Evolutionary conservation across 2,329 filamentous ascomycete genomes (phyloP), one percentile per base, ranked within the genome.

Genomic region (Lomentospora prolificans): DNA sequence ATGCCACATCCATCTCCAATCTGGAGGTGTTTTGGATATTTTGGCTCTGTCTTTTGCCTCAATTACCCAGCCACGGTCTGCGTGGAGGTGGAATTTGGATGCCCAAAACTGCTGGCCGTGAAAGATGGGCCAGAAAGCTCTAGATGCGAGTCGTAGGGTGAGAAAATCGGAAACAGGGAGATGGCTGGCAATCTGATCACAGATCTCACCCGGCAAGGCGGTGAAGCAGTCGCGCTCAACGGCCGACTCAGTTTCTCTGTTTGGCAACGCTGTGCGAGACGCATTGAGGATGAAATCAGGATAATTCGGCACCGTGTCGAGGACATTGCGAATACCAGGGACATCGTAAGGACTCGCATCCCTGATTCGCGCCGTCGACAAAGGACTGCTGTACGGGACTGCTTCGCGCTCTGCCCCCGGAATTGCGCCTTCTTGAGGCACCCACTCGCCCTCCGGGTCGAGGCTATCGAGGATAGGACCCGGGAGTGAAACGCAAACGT

Each of bases 101-200:
- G 44, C 44, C 44, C 44, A 48, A 12, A 48, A 48, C 22, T 48
- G 44, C 44, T 48, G 44, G 44, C 44, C 22, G 44, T 48, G 44
- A 10, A 48, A 48, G 44, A 48, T 22, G 44, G 44, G 44, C 44
- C 44, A 48, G 22, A 48, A 48, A 12, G 44, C 44, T 10, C 44
- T 22, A 10, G 44, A 48, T 10, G 22, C 44, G 22, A 17, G 44
- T 19, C 44, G 44, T 19, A 48, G 44, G 12, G 44, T 48, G 3
- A 48, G 22, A 25, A 48, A 48, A 22, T 48, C 44, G 5, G 6
- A 8, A 25, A 19, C 24, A 10, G 44, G 22, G 12, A 48, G 44
- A 25, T 48, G 10, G 6, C 4, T 25, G 19, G 44, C 44, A 8
- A 48, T 25, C 4, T 9, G 17, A 5, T 48, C 17, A 19, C 44